phyloP scores from a whole-genome alignment of 306 rosid genomes.

The Dryas alaskensis region DNA sequence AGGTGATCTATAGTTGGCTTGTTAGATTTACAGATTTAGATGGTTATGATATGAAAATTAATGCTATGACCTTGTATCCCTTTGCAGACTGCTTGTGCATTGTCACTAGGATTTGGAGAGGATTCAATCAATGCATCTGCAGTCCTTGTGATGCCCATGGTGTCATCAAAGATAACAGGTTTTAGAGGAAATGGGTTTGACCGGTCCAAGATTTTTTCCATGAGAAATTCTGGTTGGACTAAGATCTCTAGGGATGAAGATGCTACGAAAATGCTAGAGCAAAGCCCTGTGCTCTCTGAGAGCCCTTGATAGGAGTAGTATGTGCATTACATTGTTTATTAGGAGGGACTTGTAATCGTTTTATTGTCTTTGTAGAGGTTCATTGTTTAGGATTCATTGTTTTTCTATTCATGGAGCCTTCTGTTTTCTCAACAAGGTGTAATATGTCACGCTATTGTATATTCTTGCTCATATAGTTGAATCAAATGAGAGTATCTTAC shows the following conservation, averaged over 20 bases:
- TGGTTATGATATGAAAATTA: slow-evolving; percentile 3
- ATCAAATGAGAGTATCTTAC: background rate
- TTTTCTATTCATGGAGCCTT: slow-evolving; percentile 1
- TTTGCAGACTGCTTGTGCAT: slow-evolving; percentile 67
- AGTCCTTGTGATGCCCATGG: slow-evolving; percentile 95
- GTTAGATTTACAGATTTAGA: background rate
- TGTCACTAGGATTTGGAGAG: slow-evolving; percentile 84
- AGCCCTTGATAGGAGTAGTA: slow-evolving; percentile 44
- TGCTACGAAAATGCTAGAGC: slow-evolving; percentile 42
- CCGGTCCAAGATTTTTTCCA: slow-evolving; percentile 55
- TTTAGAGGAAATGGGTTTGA: slow-evolving; percentile 80
- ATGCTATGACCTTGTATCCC: slow-evolving; percentile 18
- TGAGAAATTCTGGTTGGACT: slow-evolving; percentile 65
- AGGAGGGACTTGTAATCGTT: background rate
- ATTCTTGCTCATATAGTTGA: slow-evolving; percentile 15
- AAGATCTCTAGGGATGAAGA: slow-evolving; percentile 64
- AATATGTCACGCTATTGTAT: slow-evolving; percentile 15
- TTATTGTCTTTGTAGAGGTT: background rate
- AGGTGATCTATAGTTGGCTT: slow-evolving; percentile 47
- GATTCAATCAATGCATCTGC: slow-evolving; percentile 87
- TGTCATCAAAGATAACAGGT: slow-evolving; percentile 91
- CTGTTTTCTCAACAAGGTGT: slow-evolving; percentile 2
- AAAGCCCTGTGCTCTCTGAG: slow-evolving; percentile 28
- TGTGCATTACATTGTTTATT: slow-evolving; percentile 19
- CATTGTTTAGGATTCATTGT: slow-evolving; percentile 20